Percentiles rank a stretch among this genome's conserved stretches.
These are phyloP conservation scores for Plantago major DNA, from an alignment of 257 asterid genomes.

Conservation along the genomic window DNA sequence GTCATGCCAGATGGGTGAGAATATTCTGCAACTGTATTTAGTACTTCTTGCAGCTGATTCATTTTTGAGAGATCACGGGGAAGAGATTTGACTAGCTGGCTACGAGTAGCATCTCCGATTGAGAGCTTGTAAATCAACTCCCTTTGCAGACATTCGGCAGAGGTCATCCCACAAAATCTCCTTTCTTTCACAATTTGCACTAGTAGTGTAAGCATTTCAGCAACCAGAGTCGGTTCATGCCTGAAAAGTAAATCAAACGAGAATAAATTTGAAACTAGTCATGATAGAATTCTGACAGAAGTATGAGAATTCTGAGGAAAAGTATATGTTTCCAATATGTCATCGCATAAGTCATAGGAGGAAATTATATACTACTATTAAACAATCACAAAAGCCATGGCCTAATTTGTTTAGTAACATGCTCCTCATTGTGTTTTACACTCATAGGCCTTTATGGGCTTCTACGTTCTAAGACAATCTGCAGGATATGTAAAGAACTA, in stretches of 20 bases:
- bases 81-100: slow-evolving; percentile 89
- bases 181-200: slow-evolving; percentile 91
- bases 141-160: slow-evolving; percentile 61
- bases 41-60: slow-evolving; percentile 71
- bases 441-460: too few relatives aligned
- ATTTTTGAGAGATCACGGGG: slow-evolving; percentile 79
- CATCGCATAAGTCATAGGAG: neutral
- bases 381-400: too few relatives aligned
- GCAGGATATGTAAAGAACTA: too few relatives aligned
- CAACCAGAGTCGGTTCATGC: slow-evolving; percentile 70
- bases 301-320: neutral
- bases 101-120: slow-evolving; percentile 83
- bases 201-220: slow-evolving; percentile 85
- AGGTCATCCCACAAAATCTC: slow-evolving; percentile 78
- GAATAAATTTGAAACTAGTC: slow-evolving; percentile 7
- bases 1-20: slow-evolving; percentile 94
- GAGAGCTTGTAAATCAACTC: slow-evolving; percentile 52
- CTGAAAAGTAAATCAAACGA: slow-evolving; percentile 41
- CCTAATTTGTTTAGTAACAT: too few relatives aligned
- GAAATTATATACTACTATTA: slow-evolving; percentile 30
- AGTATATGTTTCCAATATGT: too few relatives aligned
- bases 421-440: too few relatives aligned
- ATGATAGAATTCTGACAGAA: slow-evolving; percentile 4
- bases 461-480: too few relatives aligned
- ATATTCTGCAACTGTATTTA: slow-evolving; percentile 76